Percentiles rank a stretch among this genome's conserved stretches.
Evolutionary conservation across 306 rosid species (phyloP).

Genomic region (Vachellia pachyceras): DNA sequence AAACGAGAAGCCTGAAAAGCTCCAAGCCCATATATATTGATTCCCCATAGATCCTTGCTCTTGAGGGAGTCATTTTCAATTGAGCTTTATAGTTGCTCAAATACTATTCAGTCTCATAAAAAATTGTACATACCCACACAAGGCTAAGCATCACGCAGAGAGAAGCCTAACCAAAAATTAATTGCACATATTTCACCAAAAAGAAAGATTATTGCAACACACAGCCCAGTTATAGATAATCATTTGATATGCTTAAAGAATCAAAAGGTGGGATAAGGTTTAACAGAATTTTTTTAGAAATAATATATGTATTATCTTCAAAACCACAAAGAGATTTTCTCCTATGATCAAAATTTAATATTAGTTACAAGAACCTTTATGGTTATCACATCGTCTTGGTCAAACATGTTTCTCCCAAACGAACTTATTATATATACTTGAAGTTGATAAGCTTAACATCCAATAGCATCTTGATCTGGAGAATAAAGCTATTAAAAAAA

Average conservation of each 20-base stretch:
- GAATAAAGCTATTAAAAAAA: slow-evolving; percentile 33
- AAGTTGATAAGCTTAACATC: neutral
- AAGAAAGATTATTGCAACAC: neutral
- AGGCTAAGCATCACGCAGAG: neutral
- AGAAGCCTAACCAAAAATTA: neutral
- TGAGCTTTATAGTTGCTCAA: no score
- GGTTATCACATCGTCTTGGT: slow-evolving; percentile 35
- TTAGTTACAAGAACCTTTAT: slow-evolving; percentile 5
- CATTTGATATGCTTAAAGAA: neutral
- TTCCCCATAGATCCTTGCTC: slow-evolving; percentile 21
- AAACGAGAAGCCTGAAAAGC: slow-evolving; percentile 38
- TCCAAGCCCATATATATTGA: slow-evolving; percentile 20
- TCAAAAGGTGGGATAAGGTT: neutral
- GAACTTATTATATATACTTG: neutral
- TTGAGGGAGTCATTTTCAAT: no score
- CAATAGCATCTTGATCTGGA: slow-evolving; percentile 42
- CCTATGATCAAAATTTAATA: neutral
- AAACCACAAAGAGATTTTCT: neutral
- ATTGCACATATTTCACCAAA: neutral
- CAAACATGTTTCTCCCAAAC: slow-evolving; percentile 36
- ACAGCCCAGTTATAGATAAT: neutral
- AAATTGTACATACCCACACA: neutral
- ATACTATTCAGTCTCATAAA: no score
- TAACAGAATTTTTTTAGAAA: neutral
- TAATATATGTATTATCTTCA: neutral